phyloP scores from a whole-genome alignment of 73 alveolate genomes.

The Durusdinium trenchii region DNA sequence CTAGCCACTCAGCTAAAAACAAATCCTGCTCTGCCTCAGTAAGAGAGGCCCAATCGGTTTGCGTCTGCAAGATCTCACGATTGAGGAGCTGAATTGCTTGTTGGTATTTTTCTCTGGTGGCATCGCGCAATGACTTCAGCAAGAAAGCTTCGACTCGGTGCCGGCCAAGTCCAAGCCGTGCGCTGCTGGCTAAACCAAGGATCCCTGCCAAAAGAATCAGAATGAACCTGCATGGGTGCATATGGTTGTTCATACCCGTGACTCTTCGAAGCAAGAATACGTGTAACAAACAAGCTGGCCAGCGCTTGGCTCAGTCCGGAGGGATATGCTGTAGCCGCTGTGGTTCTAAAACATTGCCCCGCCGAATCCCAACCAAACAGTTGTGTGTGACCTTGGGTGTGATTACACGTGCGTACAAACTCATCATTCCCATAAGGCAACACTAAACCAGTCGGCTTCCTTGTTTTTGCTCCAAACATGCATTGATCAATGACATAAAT shows the following conservation, averaged over 20 bases:
- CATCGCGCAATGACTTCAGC: slow-evolving; percentile 11
- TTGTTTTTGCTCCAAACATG: not conserved
- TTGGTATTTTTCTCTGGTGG: slow-evolving; percentile 20
- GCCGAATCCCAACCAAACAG: not conserved
- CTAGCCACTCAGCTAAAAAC: slow-evolving; percentile 21
- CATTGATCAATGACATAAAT: not conserved
- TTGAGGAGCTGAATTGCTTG: slow-evolving; percentile 37
- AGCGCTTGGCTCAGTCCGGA: not conserved
- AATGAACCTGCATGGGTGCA: not conserved
- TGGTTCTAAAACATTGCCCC: not conserved
- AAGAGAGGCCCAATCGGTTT: not conserved
- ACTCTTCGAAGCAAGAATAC: not conserved
- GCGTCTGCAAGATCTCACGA: not conserved
- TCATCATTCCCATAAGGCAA: not conserved
- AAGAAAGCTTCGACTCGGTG: slow-evolving; percentile 59
- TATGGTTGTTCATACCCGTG: not conserved
- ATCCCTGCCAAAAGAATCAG: not conserved
- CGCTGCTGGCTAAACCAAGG: not conserved
- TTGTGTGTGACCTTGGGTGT: not conserved
- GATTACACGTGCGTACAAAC: not conserved
- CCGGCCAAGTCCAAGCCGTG: slow-evolving; percentile 45
- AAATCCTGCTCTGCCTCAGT: not conserved
- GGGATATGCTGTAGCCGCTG: not conserved
- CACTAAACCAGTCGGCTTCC: not conserved
- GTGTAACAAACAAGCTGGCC: not conserved